These are phyloP conservation scores for Solanum pimpinellifolium DNA, from an alignment of 257 asterid genomes.

Conservation along the genomic window DNA sequence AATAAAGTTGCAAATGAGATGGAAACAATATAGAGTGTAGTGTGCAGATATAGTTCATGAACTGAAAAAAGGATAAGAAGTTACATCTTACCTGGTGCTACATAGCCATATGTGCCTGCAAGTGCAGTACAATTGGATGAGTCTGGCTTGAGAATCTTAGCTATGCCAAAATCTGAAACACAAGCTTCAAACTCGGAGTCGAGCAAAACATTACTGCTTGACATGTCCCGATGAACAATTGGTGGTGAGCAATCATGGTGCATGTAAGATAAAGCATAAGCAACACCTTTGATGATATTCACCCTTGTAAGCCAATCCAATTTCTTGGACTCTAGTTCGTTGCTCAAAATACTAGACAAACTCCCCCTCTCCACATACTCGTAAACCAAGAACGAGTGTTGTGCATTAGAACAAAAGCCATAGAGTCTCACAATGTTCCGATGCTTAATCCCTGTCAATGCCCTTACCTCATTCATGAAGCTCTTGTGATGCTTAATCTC, in stretches of 20 bases:
- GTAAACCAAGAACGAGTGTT: constrained; percentile 6
- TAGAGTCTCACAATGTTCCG: not conserved
- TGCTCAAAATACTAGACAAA: not conserved
- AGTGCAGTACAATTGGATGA: constrained; percentile 1
- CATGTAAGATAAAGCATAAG: not conserved
- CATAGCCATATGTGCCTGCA: constrained; percentile 11
- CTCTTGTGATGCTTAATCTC: not conserved
- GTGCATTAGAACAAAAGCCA: not conserved
- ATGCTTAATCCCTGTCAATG: not conserved
- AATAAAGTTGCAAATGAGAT: not conserved
- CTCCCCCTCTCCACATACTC: not conserved
- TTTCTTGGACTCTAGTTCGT: not conserved
- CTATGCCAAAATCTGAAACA: constrained; percentile 7
- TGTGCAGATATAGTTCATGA: not conserved
- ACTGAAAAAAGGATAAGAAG: not conserved
- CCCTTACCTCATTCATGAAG: not conserved
- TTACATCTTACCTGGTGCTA: not conserved
- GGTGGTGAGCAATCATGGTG: constrained; percentile 3
- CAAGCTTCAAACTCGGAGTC: not conserved
- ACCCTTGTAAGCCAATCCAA: not conserved
- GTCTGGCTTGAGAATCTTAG: constrained; percentile 2
- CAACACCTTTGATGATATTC: not conserved
- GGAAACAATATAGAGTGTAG: not conserved
- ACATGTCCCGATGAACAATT: constrained; percentile 8
- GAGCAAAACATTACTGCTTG: constrained; percentile 1